These are phyloP conservation scores for Xenosphaeropsis pyriputrescens DNA, from an alignment of 2,329 filamentous ascomycete genomes.

Conservation along the genomic window DNA sequence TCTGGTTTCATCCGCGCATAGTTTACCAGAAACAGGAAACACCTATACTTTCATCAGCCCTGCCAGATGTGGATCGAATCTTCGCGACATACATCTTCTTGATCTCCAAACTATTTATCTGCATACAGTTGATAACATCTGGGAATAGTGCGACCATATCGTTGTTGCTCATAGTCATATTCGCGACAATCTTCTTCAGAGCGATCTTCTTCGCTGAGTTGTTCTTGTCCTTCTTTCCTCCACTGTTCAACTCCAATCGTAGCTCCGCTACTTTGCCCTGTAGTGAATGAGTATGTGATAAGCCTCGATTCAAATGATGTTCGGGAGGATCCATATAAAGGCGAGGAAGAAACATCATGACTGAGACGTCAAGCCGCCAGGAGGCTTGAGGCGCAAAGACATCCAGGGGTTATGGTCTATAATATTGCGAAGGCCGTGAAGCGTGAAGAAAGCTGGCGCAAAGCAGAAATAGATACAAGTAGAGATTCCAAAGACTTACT, in stretches of 20 bases:
- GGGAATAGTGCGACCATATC: constrained; percentile 97
- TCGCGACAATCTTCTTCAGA: constrained; percentile 97
- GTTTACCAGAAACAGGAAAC: constrained; percentile 93
- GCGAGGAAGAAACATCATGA: constrained; percentile 17
- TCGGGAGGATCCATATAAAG: constrained; percentile 10
- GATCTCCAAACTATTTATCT: constrained; percentile 86
- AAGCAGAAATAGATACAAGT: constrained; percentile 8
- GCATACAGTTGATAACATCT: constrained; percentile 92
- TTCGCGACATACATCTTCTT: constrained; percentile 78
- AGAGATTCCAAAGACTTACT: constrained; percentile 41
- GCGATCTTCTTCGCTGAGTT: constrained; percentile 91
- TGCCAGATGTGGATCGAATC: too few relatives aligned
- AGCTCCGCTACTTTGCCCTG: constrained; percentile 99
- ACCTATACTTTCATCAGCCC: constrained; percentile 39
- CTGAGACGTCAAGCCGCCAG: background rate
- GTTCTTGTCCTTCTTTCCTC: constrained; percentile 97
- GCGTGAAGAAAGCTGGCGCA: constrained; percentile 2
- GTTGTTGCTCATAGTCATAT: constrained; percentile 99
- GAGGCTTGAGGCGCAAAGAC: background rate
- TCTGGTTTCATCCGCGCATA: constrained; percentile 92
- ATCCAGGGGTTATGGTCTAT: background rate
- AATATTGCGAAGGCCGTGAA: constrained; percentile 3
- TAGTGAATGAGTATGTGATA: constrained; percentile 22
- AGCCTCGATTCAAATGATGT: constrained; percentile 10
- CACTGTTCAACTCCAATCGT: constrained; percentile 82